Base-by-base conservation (phyloP, 2,329 filamentous ascomycete species). In the Albophoma yamanashiensis region DNA sequence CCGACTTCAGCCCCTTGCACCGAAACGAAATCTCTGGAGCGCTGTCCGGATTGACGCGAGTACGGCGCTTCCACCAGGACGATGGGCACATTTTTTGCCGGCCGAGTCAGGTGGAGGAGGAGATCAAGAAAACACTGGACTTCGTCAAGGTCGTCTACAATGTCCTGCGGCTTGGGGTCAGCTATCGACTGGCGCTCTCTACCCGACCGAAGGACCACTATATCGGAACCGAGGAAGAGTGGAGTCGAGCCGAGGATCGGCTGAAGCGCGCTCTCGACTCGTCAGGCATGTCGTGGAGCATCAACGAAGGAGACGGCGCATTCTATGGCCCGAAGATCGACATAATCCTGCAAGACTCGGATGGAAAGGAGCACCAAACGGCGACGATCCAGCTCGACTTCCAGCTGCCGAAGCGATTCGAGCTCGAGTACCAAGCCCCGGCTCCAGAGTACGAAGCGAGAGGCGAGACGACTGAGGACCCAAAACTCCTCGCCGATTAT, bases 261-360 rank as follows among this genome's bases (percentile, higher is more conserved):
- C 62, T 78, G 58, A 71, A 69, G 60, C 69, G 73, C 56, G 76
- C 76, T 0, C 64, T 77, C 1, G 83, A 88, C 60, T 84, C 89
- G 65, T 92, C 90, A 17, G 87, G 86, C 12, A 82, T 85, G 66
- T 75, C 82, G 42, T 96, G 90, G 89, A 82, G 81, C 2, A 66
- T 93, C 60, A 93, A 92, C 63, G 82, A 88, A 67, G 91, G 90
- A 14, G 91, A 95, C 62, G 91, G 92, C 17, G 91, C 91, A 4
- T 96, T 96, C 69, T 96, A 96, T 68, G 91, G 92, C 0, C 91
- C 92, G 39, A 96, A 96, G 75, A 96, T 96, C 64, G 91, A 96
- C 69, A 89, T 96, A 53, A 85, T 95, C 45, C 74, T 96, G 55
- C 84, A 82, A 62, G 91, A 95, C 69, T 87, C 88, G 1, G 83